Evolutionary conservation across 1,139 yeast species (phyloP).

Genomic region (Candida neerlandica): DNA sequence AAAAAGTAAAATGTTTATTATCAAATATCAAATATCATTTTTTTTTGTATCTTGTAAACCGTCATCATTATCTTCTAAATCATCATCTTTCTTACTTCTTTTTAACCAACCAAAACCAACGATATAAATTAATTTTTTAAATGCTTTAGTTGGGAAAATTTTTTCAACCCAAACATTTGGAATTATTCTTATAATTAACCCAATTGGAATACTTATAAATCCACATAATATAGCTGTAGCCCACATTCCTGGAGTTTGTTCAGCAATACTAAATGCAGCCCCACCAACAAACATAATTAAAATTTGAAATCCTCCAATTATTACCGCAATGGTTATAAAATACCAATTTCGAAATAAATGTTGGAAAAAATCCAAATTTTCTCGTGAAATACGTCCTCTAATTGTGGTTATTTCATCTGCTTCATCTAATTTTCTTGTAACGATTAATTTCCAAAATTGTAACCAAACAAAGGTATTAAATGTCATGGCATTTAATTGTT

Average conservation of each 20-base stretch:
- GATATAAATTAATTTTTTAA: constrained; percentile 47
- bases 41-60: background rate
- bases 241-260: constrained; percentile 88
- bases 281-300: constrained; percentile 97
- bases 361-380: constrained; percentile 77
- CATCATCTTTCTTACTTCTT: constrained; percentile 26
- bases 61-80: constrained; percentile 6
- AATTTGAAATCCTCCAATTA: constrained; percentile 83
- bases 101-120: constrained; percentile 50
- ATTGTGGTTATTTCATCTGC: constrained; percentile 65
- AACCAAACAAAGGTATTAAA: constrained; percentile 98
- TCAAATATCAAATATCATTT: too few relatives aligned
- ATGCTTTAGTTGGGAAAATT: constrained; percentile 67
- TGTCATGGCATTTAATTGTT: constrained; percentile 77
- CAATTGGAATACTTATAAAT: constrained; percentile 77
- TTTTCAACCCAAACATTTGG: constrained; percentile 80
- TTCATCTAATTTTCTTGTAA: constrained; percentile 90
- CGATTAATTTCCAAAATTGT: constrained; percentile 91
- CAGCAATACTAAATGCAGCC: constrained; percentile 81
- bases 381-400: constrained; percentile 56
- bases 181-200: constrained; percentile 68
- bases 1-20: too few relatives aligned
- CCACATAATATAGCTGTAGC: constrained; percentile 87
- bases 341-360: constrained; percentile 82
- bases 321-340: constrained; percentile 66